Evolutionary conservation across 441 rosid genomes (phyloP), one percentile per base, ranked within the genome.

Genomic region (Erysimum cheiri): DNA sequence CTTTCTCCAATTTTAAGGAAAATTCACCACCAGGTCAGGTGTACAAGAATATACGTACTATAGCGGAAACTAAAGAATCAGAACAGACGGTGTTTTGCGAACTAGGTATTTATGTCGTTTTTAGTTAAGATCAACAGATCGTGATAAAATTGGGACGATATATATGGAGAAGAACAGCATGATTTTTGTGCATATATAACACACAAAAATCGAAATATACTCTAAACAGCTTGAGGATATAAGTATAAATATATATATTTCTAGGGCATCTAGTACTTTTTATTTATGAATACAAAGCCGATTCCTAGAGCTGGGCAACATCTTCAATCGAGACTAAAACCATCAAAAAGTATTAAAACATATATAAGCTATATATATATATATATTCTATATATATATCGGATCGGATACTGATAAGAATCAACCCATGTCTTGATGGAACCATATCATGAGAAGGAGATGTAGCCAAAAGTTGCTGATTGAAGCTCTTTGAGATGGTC

Each of bases 401-500:
- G n/a, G 39, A 73, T 39, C 9, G 19, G 52, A 69, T 61, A 53
- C 54, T 53, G 64, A 74, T 68, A 41, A 28, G 71, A 50, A 40
- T 41, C 67, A 49, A 44, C 39, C 37, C 71, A 39, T 63, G 28
- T 63, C 15, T 57, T 50, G 35, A 48, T 56, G 41, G 28, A 57
- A 33, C 22, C 43, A 70, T 19, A 60, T 76, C 56, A 76, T 0
- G 79, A 76, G 71, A 64, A 70, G 8, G 71, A 64, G 33, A 76
- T 70, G 67, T 64, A 69, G n/a, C 79, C 79, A 4, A 49, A 64
- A 75, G 8, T 59, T 60, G 19, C 67, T 15, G 75, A 50, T 0
- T 70, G 75, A 58, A 75, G 50, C 35, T 70, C 75, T 64, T 75
- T 64, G 43, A 50, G 70, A 74, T 61, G 60, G 36, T 62, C 71